A percentile compares a stretch with the other conserved stretches of the same genome.
These are phyloP conservation scores for Solanum aculeatissimum DNA, from an alignment of 305 asterid species.

Conservation along the genomic window DNA sequence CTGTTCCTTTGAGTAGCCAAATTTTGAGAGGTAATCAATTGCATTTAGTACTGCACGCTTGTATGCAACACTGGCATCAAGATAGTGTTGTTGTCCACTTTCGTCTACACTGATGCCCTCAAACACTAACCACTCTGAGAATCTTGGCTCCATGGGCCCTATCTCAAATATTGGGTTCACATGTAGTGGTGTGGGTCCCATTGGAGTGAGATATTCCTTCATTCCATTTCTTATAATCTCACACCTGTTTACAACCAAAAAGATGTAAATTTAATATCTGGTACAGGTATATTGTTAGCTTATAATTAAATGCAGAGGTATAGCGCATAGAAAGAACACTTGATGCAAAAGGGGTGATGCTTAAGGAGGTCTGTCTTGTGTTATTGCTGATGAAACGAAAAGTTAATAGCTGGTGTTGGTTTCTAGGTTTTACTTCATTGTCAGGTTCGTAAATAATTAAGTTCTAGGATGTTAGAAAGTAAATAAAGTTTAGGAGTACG, in stretches of 20 bases:
- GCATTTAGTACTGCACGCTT: slow-evolving; percentile 95
- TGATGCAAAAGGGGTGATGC: background rate
- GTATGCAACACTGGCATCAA: slow-evolving; percentile 81
- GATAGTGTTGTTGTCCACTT: slow-evolving; percentile 78
- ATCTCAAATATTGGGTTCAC: slow-evolving; percentile 93
- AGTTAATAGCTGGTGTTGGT: background rate
- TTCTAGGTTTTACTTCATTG: background rate
- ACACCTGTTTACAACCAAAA: slow-evolving; percentile 32
- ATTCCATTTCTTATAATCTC: slow-evolving; percentile 87
- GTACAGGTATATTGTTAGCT: background rate
- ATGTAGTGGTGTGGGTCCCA: slow-evolving; percentile 86
- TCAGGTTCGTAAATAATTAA: background rate
- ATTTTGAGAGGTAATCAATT: slow-evolving; percentile 69
- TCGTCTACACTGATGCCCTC: slow-evolving; percentile 97
- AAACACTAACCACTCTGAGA: slow-evolving; percentile 91
- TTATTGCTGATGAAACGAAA: background rate
- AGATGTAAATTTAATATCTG: background rate
- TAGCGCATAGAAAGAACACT: background rate
- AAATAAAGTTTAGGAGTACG: background rate
- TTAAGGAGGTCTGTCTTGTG: background rate
- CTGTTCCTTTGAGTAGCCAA: slow-evolving; percentile 94
- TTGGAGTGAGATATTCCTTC: slow-evolving; percentile 87
- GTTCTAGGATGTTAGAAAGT: background rate
- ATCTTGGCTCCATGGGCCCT: slow-evolving; percentile 86
- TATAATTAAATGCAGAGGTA: background rate